Evolutionary conservation across 495 filamentous ascomycete genomes (phyloP).

Genomic region (Neurospora africana): DNA sequence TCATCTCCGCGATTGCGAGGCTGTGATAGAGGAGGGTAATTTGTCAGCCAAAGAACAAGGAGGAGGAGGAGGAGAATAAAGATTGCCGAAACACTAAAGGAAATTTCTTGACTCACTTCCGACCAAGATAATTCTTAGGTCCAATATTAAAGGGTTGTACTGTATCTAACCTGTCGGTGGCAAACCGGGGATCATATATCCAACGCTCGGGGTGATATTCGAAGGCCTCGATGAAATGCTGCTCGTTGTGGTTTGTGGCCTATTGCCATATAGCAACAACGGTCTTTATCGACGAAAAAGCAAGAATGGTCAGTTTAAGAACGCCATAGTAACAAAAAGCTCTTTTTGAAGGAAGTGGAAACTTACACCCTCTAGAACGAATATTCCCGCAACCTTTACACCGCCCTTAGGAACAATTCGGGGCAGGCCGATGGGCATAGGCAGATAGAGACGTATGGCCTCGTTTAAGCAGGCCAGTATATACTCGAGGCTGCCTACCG

Average conservation of each 20-base stretch:
- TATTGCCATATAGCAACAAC: conserved; percentile 39
- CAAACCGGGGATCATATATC: conserved; percentile 28
- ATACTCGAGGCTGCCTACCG: conserved; percentile 35
- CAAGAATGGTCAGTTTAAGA: not conserved
- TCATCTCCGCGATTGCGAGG: conserved; percentile 29
- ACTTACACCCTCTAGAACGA: conserved; percentile 29
- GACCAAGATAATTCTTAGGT: conserved; percentile 45
- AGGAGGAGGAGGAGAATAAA: not conserved
- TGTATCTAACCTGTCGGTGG: conserved; percentile 33
- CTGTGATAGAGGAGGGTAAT: not conserved
- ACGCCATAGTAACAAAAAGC: not conserved
- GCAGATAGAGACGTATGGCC: conserved; percentile 44
- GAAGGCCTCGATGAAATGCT: conserved; percentile 36
- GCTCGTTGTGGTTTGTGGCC: conserved; percentile 29
- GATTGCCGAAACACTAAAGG: not conserved
- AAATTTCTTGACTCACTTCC: conserved; percentile 34
- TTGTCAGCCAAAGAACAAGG: not conserved
- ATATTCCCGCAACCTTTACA: conserved; percentile 31
- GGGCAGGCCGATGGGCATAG: conserved; percentile 35
- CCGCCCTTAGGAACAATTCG: conserved; percentile 36
- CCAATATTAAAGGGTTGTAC: conserved; percentile 45
- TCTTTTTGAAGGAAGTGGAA: conserved; percentile 8
- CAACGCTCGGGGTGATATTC: conserved; percentile 44
- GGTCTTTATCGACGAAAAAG: conserved; percentile 34
- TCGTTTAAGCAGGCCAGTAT: conserved; percentile 45